A percentile compares a stretch with the other conserved stretches of the same genome.
Evolutionary conservation across 2,329 filamentous ascomycete species (phyloP).

Genomic region (Colletotrichum siamense): DNA sequence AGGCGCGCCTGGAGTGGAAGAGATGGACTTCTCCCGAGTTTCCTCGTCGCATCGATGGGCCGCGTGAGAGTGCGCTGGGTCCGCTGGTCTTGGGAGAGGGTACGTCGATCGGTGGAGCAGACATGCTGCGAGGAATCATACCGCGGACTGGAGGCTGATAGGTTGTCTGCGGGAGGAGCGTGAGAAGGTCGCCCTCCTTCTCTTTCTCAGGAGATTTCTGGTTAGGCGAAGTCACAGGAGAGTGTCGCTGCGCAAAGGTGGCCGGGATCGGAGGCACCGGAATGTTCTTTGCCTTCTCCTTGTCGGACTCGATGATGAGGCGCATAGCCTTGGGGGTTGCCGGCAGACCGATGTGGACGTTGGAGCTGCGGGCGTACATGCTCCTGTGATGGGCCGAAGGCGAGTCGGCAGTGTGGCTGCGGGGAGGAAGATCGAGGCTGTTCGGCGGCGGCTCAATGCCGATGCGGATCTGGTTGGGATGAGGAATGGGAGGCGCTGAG

Average conservation of each 20-base stretch:
- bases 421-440: slow-evolving; percentile 52
- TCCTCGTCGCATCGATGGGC: slow-evolving; percentile 39
- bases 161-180: slow-evolving; percentile 49
- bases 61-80: slow-evolving; percentile 30
- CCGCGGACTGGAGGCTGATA: slow-evolving; percentile 54
- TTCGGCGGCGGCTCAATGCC: slow-evolving; percentile 30
- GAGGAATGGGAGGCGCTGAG: slow-evolving; percentile 79
- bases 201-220: slow-evolving; percentile 37
- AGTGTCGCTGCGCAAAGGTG: slow-evolving; percentile 48
- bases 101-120: slow-evolving; percentile 49
- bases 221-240: slow-evolving; percentile 42
- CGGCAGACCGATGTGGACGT: slow-evolving; percentile 75
- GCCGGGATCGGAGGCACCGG: slow-evolving; percentile 56
- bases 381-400: slow-evolving; percentile 38
- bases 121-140: slow-evolving; percentile 65
- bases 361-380: slow-evolving; percentile 51
- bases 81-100: slow-evolving; percentile 39
- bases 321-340: slow-evolving; percentile 92
- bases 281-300: slow-evolving; percentile 35
- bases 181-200: slow-evolving; percentile 40
- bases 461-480: slow-evolving; percentile 63
- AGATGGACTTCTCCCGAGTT: slow-evolving; percentile 46
- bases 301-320: slow-evolving; percentile 71
- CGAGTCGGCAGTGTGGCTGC: slow-evolving; percentile 72
- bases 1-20: slow-evolving; percentile 8